Percentiles rank a stretch among this genome's conserved stretches.
Conservation (phyloP, 441 rosid species). For the Macaranga tanarius region DNA sequence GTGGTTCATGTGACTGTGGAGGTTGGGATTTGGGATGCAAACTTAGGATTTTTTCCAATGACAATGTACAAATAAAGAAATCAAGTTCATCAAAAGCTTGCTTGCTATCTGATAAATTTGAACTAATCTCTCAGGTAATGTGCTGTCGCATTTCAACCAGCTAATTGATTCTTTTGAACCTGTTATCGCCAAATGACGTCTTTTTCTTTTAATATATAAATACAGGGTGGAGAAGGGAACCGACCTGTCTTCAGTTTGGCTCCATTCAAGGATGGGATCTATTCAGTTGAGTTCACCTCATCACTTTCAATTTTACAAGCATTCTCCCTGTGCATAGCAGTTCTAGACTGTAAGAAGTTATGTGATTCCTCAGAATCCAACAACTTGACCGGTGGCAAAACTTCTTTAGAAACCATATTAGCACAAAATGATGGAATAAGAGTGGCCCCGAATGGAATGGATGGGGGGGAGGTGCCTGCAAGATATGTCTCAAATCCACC, state of each 20-base stretch:
- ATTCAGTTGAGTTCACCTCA: constrained; percentile 74
- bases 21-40: constrained; percentile 97
- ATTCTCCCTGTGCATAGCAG: constrained; percentile 76
- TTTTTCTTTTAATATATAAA: constrained; percentile 21
- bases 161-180: background rate
- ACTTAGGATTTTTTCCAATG: constrained; percentile 59
- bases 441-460: constrained; percentile 36
- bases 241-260: constrained; percentile 62
- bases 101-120: constrained; percentile 43
- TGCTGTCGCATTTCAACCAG: background rate
- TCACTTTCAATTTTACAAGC: constrained; percentile 76
- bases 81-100: constrained; percentile 41
- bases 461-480: constrained; percentile 47
- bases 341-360: constrained; percentile 53
- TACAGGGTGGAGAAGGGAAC: constrained; percentile 55
- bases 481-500: constrained; percentile 67
- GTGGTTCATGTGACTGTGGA: constrained; percentile 95
- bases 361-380: constrained; percentile 35
- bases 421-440: constrained; percentile 36
- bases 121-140: constrained; percentile 69
- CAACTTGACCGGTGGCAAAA: constrained; percentile 33
- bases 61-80: constrained; percentile 35
- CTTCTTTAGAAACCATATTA: constrained; percentile 32
- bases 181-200: constrained; percentile 22
- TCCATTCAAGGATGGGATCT: constrained; percentile 70